phyloP scores from a whole-genome alignment of 352 stramenopile genomes.

The Thalassiosira hispida region DNA sequence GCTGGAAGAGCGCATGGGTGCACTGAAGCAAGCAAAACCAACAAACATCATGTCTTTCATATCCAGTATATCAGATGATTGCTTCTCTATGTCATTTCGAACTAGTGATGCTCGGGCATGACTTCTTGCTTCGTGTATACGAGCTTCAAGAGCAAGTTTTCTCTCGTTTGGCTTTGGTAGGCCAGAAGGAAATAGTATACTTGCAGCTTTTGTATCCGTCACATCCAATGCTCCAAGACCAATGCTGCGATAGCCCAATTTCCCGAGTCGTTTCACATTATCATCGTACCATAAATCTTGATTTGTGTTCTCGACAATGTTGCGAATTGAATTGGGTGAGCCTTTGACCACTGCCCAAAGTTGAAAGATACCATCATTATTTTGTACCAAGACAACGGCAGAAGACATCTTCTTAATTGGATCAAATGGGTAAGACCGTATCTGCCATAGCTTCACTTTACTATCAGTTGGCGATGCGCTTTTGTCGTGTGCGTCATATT shows the following conservation, averaged over 20 bases:
- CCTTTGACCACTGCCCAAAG: constrained; percentile 63
- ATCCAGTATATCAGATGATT: constrained; percentile 10
- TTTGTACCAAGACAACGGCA: constrained; percentile 55
- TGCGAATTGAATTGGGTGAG: constrained; percentile 51
- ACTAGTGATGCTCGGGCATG: constrained; percentile 19
- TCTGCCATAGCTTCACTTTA: constrained; percentile 60
- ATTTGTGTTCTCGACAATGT: constrained; percentile 22
- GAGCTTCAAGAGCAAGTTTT: not conserved
- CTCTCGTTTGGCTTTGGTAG: constrained; percentile 25
- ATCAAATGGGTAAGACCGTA: constrained; percentile 72
- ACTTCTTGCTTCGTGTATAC: constrained; percentile 24
- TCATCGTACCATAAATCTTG: constrained; percentile 32
- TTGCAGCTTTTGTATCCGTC: constrained; percentile 19
- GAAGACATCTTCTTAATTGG: constrained; percentile 63
- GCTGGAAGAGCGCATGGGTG: constrained; percentile 50
- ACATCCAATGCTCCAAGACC: constrained; percentile 56
- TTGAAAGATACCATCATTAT: constrained; percentile 30
- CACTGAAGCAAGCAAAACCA: constrained; percentile 70
- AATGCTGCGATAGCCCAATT: constrained; percentile 59
- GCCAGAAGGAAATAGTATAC: constrained; percentile 54
- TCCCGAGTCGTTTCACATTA: constrained; percentile 44
- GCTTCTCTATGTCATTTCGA: constrained; percentile 36
- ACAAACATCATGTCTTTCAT: constrained; percentile 34
- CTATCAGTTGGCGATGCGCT: not conserved
- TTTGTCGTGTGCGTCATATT: constrained; percentile 45